Base-by-base conservation (phyloP, 139 green algal genomes). In the Raphidocelis subcapitata region DNA sequence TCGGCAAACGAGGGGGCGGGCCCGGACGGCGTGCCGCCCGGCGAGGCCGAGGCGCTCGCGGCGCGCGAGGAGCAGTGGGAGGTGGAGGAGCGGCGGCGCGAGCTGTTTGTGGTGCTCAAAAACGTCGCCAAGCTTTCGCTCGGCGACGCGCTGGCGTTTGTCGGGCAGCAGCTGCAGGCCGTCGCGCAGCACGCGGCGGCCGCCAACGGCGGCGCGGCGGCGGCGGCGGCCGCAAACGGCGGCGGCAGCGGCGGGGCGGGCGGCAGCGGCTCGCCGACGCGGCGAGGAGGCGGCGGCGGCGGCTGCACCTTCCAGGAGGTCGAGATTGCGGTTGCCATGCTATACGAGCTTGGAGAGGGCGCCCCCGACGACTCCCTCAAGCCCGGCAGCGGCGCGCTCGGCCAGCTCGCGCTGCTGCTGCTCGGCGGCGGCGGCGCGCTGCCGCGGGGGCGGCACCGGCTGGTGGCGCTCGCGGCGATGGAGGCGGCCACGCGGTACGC, bases 261-360 rank as follows among this genome's bases (percentile, higher is more conserved):
- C 47, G 60, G 62, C 63, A 26, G 51, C 21, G 33, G 52, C n/a
- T n/a, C n/a, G n/a, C n/a, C n/a, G n/a, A n/a, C n/a, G n/a, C n/a
- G n/a, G 54, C 1, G 68, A 29, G 41, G 41, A 8, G 41, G 41
- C 41, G 41, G 41, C 41, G 41, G 5, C 5, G 16, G 28, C 60
- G 32, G 28, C 8, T 24, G 16, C 29, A 62, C 12, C 3, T 73
- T 74, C 65, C 85, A 95, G 75, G 87, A 95, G 33, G 84, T 87
- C 0, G 89, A 97, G 79, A 29, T 95, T 5, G 85, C 87, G 1
- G 67, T 96, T 14, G 86, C 61, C 24, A 60, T 96, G 76, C 62
- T 97, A 52, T 96, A 94, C 67, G 86, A 96, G 79, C 74, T 97
- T 44, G 92, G 92, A 3, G 92, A 97, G 79, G 87, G 74, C 1